Conservation (phyloP, 2,329 filamentous ascomycete genomes). For the Rhexocercosporidium sp. region DNA sequence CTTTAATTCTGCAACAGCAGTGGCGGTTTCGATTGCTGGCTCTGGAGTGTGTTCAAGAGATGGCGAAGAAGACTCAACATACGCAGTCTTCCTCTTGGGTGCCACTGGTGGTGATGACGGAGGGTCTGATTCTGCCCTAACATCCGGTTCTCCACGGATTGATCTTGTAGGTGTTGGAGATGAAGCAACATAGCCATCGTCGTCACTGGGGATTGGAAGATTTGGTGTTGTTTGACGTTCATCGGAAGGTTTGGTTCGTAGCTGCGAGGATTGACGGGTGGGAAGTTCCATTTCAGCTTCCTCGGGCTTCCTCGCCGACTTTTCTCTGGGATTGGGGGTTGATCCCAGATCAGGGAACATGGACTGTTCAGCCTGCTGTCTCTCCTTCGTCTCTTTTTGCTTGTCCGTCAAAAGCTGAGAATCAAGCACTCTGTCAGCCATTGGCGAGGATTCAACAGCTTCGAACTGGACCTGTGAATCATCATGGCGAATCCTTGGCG, state of each 20-base stretch:
- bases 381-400: conserved; percentile 77
- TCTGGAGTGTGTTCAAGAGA: conserved; percentile 28
- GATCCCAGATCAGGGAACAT: conserved; percentile 73
- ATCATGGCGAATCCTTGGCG: conserved; percentile 71
- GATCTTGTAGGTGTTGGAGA: conserved; percentile 59
- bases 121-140: conserved; percentile 50
- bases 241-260: conserved; percentile 16
- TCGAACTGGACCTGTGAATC: conserved; percentile 84
- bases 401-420: conserved; percentile 80
- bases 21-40: neutral
- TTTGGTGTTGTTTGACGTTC: conserved; percentile 37
- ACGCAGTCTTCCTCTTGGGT: conserved; percentile 53
- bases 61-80: conserved; percentile 41
- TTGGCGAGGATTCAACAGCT: conserved; percentile 65
- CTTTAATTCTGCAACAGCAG: neutral
- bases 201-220: conserved; percentile 31
- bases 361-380: conserved; percentile 67
- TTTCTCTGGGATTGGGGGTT: conserved; percentile 47
- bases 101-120: conserved; percentile 63
- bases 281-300: conserved; percentile 36
- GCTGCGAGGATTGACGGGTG: conserved; percentile 31
- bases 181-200: conserved; percentile 51
- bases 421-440: conserved; percentile 55
- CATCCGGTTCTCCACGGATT: conserved; percentile 56
- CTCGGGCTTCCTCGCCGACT: conserved; percentile 19